Base-by-base conservation (phyloP, 2,329 filamentous ascomycete species). In the Claviceps digitariae region DNA sequence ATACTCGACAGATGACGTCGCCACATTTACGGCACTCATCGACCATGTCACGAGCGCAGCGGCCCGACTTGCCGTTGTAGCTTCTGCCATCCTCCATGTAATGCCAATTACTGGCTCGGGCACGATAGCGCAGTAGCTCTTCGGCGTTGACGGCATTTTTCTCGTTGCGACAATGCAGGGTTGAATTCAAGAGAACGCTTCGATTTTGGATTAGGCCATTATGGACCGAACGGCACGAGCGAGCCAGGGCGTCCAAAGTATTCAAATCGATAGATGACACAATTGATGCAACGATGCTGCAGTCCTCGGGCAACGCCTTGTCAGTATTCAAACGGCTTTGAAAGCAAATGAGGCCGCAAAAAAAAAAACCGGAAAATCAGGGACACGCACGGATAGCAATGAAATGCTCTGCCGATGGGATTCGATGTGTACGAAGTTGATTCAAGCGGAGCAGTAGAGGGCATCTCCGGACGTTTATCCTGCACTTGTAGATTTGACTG, bases 21-120 rank as follows among this genome's bases (percentile, higher is more conserved):
- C 78, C 79, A 66, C 91, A 97, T 57, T 83, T 79, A 53, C 88
- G 81, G 67, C 91, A 96, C 60, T 86, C 84, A 44, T 77, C 79
- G 5, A 97, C 91, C 79, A 95, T 79, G 67, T 96, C 91, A 56
- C 88, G 77, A 23, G 91, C 91, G 65, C 91, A 97, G 60, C 78
- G 77, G 5, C 86, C 83, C 29, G 86, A 76, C 67, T 88, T 91
- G 51, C 85, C 84, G 57, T 75, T 72, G 59, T 72, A 74, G 52
- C 76, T 60, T 15, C 80, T 69, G 45, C 71, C 70, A 52, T 79
- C 74, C 56, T 80, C 73, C 72, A 82, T 78, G 60, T 81, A 80
- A 62, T 74, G 76, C 76, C 76, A 81, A 64, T 79, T 78, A 38
- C 73, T 71, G 34, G 78, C 76, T 52, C 78, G 72, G 46, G 78